Conservation (phyloP, 2,329 filamentous ascomycete genomes). For the Arthrobotrys megalospora region DNA sequence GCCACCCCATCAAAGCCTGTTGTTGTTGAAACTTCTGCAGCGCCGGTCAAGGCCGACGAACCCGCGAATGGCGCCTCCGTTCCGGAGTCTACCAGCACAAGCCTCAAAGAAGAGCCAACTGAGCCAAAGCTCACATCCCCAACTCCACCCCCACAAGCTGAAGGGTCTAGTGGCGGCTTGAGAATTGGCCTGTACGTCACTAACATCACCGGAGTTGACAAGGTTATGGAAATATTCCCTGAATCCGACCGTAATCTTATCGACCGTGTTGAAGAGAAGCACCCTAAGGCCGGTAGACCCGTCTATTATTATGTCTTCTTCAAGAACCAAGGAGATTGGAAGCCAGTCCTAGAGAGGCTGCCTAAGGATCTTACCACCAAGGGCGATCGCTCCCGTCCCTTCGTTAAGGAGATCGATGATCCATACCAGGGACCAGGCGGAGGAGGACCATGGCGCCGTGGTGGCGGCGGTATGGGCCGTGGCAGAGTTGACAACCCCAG, state of each 20-base stretch:
- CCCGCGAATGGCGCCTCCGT: constrained; percentile 73
- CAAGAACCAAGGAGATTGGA: constrained; percentile 82
- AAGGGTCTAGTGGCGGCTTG: constrained; percentile 75
- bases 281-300: constrained; percentile 31
- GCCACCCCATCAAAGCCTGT: constrained; percentile 65
- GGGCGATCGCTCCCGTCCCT: constrained; percentile 80
- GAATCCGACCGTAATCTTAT: constrained; percentile 89
- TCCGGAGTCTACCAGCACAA: constrained; percentile 63
- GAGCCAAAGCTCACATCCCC: constrained; percentile 67
- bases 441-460: constrained; percentile 73
- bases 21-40: constrained; percentile 72
- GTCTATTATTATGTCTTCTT: constrained; percentile 89
- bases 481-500: constrained; percentile 81
- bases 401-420: constrained; percentile 77
- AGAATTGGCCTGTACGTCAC: constrained; percentile 91
- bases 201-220: constrained; percentile 86
- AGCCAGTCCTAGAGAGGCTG: constrained; percentile 81
- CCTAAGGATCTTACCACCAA: constrained; percentile 78
- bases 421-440: constrained; percentile 68
- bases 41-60: constrained; percentile 70
- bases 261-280: constrained; percentile 75
- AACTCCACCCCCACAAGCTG: constrained; percentile 74
- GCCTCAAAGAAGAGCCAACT: constrained; percentile 21
- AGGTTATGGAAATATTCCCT: constrained; percentile 83
- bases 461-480: constrained; percentile 84